Percentiles rank a stretch among this genome's conserved stretches.
phyloP scores from a whole-genome alignment of 2,329 filamentous ascomycete genomes.

The Trichoderma hamatum region DNA sequence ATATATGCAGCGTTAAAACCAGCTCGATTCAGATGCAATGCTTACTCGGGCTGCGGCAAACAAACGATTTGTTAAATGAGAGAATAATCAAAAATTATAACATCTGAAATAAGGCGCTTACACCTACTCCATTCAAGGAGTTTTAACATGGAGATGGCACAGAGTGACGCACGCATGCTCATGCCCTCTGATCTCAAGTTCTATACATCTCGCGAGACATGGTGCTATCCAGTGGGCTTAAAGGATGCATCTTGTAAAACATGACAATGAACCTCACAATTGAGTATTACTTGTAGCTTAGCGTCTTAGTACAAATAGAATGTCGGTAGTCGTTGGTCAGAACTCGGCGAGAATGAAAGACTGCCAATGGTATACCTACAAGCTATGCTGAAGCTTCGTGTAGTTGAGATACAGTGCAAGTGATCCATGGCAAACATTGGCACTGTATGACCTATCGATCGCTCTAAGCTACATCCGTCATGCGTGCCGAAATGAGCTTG shows the following conservation, averaged over 20 bases:
- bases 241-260: too few relatives aligned
- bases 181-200: neutral
- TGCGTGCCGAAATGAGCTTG: conserved; percentile 2
- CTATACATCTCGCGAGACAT: neutral
- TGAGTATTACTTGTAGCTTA: too few relatives aligned
- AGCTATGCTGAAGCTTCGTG: neutral
- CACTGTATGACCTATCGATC: neutral
- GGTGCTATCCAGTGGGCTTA: too few relatives aligned
- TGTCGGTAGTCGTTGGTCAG: too few relatives aligned
- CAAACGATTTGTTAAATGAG: too few relatives aligned
- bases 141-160: neutral
- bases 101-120: neutral
- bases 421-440: neutral
- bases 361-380: too few relatives aligned
- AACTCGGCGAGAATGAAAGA: too few relatives aligned
- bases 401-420: neutral
- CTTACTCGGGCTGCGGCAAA: neutral
- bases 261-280: too few relatives aligned
- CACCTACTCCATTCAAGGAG: neutral
- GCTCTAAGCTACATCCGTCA: neutral
- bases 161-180: neutral
- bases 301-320: too few relatives aligned
- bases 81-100: neutral
- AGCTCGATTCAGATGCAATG: too few relatives aligned
- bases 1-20: too few relatives aligned